Percentiles rank a stretch among this genome's conserved stretches.
phyloP scores from a whole-genome alignment of 306 rosid species.

The Notholithocarpus densiflorus region DNA sequence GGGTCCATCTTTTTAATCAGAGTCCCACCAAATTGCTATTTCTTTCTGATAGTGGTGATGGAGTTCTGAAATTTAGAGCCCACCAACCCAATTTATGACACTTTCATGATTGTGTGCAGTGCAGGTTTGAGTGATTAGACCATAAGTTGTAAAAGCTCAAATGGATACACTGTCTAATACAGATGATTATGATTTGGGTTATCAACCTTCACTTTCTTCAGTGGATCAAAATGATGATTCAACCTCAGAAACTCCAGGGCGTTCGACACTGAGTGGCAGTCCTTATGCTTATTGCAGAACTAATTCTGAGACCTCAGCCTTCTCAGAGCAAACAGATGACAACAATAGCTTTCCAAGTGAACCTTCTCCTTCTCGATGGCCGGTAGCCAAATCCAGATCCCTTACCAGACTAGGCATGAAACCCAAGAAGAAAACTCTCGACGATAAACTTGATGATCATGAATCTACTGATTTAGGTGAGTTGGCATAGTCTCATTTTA shows the following conservation, averaged over 20 bases:
- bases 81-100: slow-evolving; percentile 18
- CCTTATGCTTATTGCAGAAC: slow-evolving; percentile 59
- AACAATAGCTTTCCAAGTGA: slow-evolving; percentile 51
- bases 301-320: slow-evolving; percentile 62
- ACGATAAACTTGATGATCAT: slow-evolving; percentile 48
- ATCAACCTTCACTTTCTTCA: slow-evolving; percentile 66
- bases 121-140: slow-evolving; percentile 51
- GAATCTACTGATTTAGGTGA: slow-evolving; percentile 63
- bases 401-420: slow-evolving; percentile 53
- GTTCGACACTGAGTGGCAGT: slow-evolving; percentile 57
- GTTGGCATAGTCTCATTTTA: neutral
- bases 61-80: slow-evolving; percentile 25
- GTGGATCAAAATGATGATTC: slow-evolving; percentile 69
- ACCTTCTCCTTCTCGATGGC: slow-evolving; percentile 57
- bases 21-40: slow-evolving; percentile 21
- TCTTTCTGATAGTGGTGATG: slow-evolving; percentile 25
- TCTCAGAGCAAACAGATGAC: slow-evolving; percentile 62
- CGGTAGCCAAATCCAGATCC: slow-evolving; percentile 32
- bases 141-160: slow-evolving; percentile 11
- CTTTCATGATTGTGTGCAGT: slow-evolving; percentile 45
- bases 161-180: slow-evolving; percentile 57
- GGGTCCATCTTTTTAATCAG: slow-evolving; percentile 20
- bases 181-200: slow-evolving; percentile 55
- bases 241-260: slow-evolving; percentile 45
- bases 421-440: slow-evolving; percentile 27